Base-by-base conservation (phyloP, 805 yeast species). In the Candida sanyiensis region DNA sequence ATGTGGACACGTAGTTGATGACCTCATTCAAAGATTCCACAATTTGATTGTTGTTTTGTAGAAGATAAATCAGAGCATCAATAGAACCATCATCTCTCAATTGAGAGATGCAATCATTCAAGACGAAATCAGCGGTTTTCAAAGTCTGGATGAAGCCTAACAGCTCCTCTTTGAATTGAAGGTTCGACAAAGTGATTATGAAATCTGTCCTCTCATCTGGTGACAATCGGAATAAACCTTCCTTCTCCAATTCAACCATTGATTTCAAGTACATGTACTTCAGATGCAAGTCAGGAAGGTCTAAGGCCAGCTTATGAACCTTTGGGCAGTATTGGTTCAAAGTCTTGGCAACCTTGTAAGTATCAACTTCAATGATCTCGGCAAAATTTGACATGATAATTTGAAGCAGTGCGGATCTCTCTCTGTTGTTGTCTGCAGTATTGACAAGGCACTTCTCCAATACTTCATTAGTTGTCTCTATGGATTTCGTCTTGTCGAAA, bases 311-410 rank as follows among this genome's bases (percentile, higher is more conserved):
- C 10, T 34, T 42, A 32, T 54, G 58, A 20, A 47, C 15, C 5
- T 35, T 33, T 11, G 57, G 57, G 5, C 35, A 30, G 18, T 45
- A 48, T 20, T 30, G 39, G 37, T 53, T 65, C 48, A 40, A 56
- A 36, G 48, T 58, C 54, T 26, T 47, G 28, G 16, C 56, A 41
- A 39, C 57, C 48, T 50, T 55, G 30, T 23, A 48, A 1, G 62
- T 54, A 21, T 64, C 54, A 12, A 48, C 43, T 15, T 57, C 62
- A 25, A 48, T 53, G n/a, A 62, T 36, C 2, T 55, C 48, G 2
- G 35, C 13, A 38, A 50, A 39, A 12, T 47, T 39, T 0, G 42
- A 21, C 13, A 34, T 29, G 8, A 52, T 43, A 13, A 56, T 49
- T 3, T 39, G 40, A 9, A 46, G 40, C 16, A 52, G 40, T 7